Evolutionary conservation across 371 early-diverging fungal species (phyloP), one percentile per base, ranked within the genome.

Genomic region (Mucor irregularis): DNA sequence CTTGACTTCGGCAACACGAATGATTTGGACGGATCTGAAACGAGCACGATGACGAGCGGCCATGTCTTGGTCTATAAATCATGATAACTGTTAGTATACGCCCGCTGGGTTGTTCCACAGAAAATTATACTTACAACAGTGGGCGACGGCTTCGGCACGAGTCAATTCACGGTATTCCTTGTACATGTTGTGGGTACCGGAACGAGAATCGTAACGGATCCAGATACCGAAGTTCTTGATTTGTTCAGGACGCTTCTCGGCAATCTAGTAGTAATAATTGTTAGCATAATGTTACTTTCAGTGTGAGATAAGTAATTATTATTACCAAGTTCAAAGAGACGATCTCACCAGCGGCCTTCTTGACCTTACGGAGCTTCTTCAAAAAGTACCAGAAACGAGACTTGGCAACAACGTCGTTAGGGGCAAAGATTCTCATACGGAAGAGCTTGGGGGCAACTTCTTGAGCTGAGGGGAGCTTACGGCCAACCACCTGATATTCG

Each of bases 181-280:
- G 90, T 98, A 97, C 93, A 99, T 96, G 90, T 99, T 98, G 90
- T 97, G 96, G 56, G 96, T 93, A 58, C 97, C 96, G 50, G 93
- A 94, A 78, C 96, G 94, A 59, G 96, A 94, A 82, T 96, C 92
- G 87, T 97, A 99, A 66, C 95, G 93, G 69, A 98, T 89, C 91
- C 92, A 94, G 85, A 99, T 91, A 64, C 98, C 97, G 73, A 87
- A 99, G 90, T 94, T 98, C 90, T 98, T 98, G 77, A 96, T 91
- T 72, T 82, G 80, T 47, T 83, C 73, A 53, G 94, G 92, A 71
- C 86, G 86, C 82, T 95, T 90, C 85, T 97, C 96, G 74, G 81
- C 85, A 80, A 99, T 92, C 90, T 93, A 53, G 16, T 14, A n/a
- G 5, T 31, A 19, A 31, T 21, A 29, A 21, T 14, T n/a, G n/a